Evolutionary conservation across 768 basidiomycete species (phyloP).

Genomic region (Leccinum boreale): DNA sequence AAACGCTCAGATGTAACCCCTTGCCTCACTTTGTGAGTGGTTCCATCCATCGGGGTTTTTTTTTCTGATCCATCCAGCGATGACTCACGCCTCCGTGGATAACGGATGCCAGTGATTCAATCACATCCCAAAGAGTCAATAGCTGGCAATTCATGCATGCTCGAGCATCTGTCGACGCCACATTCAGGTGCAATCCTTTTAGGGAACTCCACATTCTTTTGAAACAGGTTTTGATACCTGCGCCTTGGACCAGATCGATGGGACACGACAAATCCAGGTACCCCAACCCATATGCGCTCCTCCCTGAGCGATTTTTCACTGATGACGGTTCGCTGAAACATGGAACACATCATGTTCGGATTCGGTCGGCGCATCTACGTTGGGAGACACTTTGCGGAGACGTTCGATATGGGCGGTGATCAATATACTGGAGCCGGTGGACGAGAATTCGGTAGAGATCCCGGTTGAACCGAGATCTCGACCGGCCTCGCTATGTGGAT

Average conservation of each 20-base stretch:
- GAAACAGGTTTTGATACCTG: no score
- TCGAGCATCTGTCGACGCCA: background rate
- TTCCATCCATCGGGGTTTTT: background rate
- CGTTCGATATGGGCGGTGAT: background rate
- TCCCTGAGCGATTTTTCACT: background rate
- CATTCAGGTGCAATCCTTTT: slow-evolving; percentile 18
- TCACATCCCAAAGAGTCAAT: slow-evolving; percentile 35
- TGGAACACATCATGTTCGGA: slow-evolving; percentile 10
- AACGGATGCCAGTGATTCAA: background rate
- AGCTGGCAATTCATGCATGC: background rate
- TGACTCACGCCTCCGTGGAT: slow-evolving; percentile 5
- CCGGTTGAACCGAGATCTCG: slow-evolving; percentile 4
- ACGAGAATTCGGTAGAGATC: background rate
- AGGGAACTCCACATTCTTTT: slow-evolving; percentile 26
- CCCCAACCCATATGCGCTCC: background rate
- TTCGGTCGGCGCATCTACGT: slow-evolving; percentile 21
- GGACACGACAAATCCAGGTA: background rate
- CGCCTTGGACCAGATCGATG: background rate
- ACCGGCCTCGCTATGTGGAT: background rate
- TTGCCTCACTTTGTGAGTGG: background rate
- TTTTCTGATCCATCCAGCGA: background rate
- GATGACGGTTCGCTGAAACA: background rate
- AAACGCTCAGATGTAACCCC: slow-evolving; percentile 13
- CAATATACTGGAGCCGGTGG: background rate
- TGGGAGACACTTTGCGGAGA: slow-evolving; percentile 11